phyloP scores from a whole-genome alignment of 2,329 filamentous ascomycete species.

The Cladosporium sp. region DNA sequence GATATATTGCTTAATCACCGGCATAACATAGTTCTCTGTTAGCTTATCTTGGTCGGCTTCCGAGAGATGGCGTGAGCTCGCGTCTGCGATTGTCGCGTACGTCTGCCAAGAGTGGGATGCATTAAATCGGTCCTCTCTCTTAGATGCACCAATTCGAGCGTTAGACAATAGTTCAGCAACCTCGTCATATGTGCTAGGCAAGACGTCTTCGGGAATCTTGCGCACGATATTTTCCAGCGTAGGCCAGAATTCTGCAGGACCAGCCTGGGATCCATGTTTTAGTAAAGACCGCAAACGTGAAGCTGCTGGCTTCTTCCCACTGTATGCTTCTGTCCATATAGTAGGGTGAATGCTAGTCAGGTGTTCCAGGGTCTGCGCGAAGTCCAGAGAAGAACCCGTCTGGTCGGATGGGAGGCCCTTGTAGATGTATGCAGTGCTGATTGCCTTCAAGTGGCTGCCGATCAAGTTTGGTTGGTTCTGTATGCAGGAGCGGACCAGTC shows the following conservation, averaged over 20 bases:
- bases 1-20: slow-evolving; percentile 56
- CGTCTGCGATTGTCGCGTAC: slow-evolving; percentile 65
- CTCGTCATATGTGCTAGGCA: slow-evolving; percentile 56
- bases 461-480: slow-evolving; percentile 47
- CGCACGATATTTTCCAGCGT: slow-evolving; percentile 63
- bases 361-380: slow-evolving; percentile 64
- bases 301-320: slow-evolving; percentile 56
- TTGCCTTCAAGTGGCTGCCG: slow-evolving; percentile 49
- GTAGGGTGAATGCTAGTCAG: slow-evolving; percentile 66
- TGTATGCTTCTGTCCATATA: slow-evolving; percentile 71
- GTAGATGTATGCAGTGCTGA: slow-evolving; percentile 69
- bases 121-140: slow-evolving; percentile 72
- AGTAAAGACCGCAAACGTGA: slow-evolving; percentile 70
- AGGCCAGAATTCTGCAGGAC: slow-evolving; percentile 70
- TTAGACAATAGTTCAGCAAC: slow-evolving; percentile 64
- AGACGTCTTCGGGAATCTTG: slow-evolving; percentile 54
- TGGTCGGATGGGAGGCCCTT: slow-evolving; percentile 74
- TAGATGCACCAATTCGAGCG: slow-evolving; percentile 68
- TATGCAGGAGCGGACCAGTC: slow-evolving; percentile 54
- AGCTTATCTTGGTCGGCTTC: slow-evolving; percentile 51
- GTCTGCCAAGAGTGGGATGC: slow-evolving; percentile 69
- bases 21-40: slow-evolving; percentile 50
- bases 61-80: slow-evolving; percentile 32
- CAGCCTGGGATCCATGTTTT: slow-evolving; percentile 81
- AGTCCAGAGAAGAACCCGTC: slow-evolving; percentile 69